phyloP scores from a whole-genome alignment of 305 asterid species.

The Euphrasia arctica region DNA sequence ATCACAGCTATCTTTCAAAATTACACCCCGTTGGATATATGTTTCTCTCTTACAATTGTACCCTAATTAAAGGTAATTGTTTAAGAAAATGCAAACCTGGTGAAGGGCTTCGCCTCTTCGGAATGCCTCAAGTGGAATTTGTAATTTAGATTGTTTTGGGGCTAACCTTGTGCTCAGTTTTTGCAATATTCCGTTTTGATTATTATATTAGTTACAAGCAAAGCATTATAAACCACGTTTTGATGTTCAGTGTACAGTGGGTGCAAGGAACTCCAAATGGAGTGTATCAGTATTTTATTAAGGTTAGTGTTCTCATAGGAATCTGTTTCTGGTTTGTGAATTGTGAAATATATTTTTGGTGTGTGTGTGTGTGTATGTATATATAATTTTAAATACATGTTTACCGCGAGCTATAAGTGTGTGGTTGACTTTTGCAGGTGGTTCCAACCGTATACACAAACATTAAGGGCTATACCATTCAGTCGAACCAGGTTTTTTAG shows the following conservation, averaged over 20 bases:
- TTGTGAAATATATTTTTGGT: neutral
- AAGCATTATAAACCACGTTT: constrained; percentile 13
- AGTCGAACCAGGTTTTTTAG: constrained; percentile 82
- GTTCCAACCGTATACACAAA: constrained; percentile 84
- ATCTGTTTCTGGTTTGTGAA: neutral
- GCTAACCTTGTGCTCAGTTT: constrained; percentile 16
- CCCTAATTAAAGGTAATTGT: neutral
- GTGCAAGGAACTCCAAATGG: constrained; percentile 65
- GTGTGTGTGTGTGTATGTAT: neutral
- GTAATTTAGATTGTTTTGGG: neutral
- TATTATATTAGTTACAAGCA: constrained; percentile 20
- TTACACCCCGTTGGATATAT: neutral
- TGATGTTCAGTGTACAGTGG: constrained; percentile 60
- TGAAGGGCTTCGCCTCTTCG: neutral
- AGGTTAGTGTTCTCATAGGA: constrained; percentile 40
- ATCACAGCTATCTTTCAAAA: too few relatives aligned
- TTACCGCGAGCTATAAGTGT: constrained; percentile 16
- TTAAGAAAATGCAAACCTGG: neutral
- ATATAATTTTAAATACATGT: neutral
- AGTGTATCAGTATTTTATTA: constrained; percentile 77
- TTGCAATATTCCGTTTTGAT: neutral
- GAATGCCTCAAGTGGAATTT: neutral
- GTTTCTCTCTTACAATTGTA: neutral
- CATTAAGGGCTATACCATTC: constrained; percentile 65
- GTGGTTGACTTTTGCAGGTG: constrained; percentile 59